Base-by-base conservation (phyloP, 2,329 filamentous ascomycete genomes). In the Arthrobotrys sinensis region DNA sequence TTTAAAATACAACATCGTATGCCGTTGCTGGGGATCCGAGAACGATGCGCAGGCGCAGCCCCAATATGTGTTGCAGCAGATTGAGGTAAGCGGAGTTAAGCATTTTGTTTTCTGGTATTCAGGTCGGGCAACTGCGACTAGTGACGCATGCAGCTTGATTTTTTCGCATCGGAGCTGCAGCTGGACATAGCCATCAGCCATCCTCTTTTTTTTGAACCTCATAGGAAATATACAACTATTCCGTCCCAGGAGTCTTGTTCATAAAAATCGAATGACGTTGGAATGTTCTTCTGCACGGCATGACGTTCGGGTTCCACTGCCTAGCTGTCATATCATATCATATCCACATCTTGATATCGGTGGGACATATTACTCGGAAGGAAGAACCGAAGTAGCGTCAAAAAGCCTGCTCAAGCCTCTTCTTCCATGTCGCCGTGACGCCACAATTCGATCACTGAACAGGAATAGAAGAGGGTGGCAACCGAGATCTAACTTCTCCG, bases 391-490 rank as follows among this genome's bases (percentile, higher is more conserved):
- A 40, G 57, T 34, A 48, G 45, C 45, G 19, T 48, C 19, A 14
- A 32, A n/a, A 21, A 66, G 40, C 43, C 11, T 50, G 12, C 21
- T 55, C 60, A 43, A 48, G 69, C 38, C 64, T 66, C 69, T 57
- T 63, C 28, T 19, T 48, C 45, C 36, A 43, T 43, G 45, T n/a
- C 12, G 43, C 12, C 5, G 75, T 78, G 75, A 78, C 75, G 75
- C 75, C 75, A 78, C 75, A 78, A 78, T 78, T 78, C 67, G 75
- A 72, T 78, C 75, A 72, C 75, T 16, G 46, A 66, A 57, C 55
- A 38, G 34, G 60, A 43, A 67, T 46, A 48, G 24, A 50, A 8
- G 40, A 63, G 53, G 63, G 53, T 65, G 63, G 62, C 52, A 75
- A 67, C 43, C 36, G n/a, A 60, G 60, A 73, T 75, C 63, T 68